A percentile compares a stretch with the other conserved stretches of the same genome.
phyloP scores from a whole-genome alignment of 192 early-diverging fungal species.

The Thoreauomyces humboldtii region DNA sequence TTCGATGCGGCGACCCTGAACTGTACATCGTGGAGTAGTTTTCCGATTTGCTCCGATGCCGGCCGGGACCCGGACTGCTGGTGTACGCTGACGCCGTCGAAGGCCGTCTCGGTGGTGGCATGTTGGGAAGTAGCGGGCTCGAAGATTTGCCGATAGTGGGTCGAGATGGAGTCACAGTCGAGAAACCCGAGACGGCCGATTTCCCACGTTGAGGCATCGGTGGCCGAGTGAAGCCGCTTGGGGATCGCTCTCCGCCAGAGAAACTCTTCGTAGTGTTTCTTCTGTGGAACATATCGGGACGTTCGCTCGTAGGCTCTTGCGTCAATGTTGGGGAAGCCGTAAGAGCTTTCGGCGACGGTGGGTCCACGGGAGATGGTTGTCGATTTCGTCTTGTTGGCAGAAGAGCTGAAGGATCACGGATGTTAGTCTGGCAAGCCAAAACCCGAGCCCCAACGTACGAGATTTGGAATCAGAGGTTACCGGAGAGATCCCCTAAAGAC shows the following conservation, averaged over 20 bases:
- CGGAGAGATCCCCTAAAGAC: constrained; percentile 2
- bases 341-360: background rate
- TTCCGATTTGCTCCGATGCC: background rate
- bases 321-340: background rate
- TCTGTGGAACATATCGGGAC: constrained; percentile 8
- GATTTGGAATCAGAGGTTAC: background rate
- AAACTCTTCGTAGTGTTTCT: background rate
- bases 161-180: constrained; percentile 21
- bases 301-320: constrained; percentile 1
- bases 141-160: constrained; percentile 13
- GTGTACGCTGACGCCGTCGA: background rate
- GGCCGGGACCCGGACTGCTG: background rate
- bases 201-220: constrained; percentile 10
- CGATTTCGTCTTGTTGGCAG: background rate
- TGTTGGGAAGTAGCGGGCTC: background rate
- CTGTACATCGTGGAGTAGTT: constrained; percentile 1
- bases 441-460: background rate
- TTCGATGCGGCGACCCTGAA: background rate
- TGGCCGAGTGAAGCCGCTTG: constrained; percentile 5
- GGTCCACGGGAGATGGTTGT: background rate
- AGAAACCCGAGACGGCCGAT: constrained; percentile 9
- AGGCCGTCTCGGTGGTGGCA: background rate
- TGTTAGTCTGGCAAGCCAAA: background rate
- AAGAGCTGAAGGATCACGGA: background rate
- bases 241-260: background rate